Percentiles rank a stretch among this genome's conserved stretches.
Conservation (phyloP, 176 grass and related monocot genomes). For the Phragmites australis region DNA sequence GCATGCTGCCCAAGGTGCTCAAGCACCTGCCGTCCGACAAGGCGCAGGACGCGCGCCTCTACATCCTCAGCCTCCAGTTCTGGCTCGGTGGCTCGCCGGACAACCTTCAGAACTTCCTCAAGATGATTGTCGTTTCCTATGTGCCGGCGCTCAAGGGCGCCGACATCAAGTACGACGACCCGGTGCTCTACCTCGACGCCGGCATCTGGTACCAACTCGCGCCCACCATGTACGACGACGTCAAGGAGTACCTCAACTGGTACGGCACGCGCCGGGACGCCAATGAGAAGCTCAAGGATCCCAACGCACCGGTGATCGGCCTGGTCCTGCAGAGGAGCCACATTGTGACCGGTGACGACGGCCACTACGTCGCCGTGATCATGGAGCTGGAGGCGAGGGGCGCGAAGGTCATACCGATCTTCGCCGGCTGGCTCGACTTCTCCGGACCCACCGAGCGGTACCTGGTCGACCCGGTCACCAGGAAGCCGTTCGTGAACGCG, state of each 20-base stretch:
- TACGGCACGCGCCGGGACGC: slow-evolving; percentile 77
- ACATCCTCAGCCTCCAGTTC: slow-evolving; percentile 99
- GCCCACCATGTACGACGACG: slow-evolving; percentile 87
- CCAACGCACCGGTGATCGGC: slow-evolving; percentile 67
- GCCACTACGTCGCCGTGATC: slow-evolving; percentile 95
- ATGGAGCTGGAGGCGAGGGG: slow-evolving; percentile 97
- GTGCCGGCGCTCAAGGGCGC: slow-evolving; percentile 62
- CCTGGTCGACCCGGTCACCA: slow-evolving; percentile 69
- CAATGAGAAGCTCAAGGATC: slow-evolving; percentile 53
- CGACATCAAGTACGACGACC: slow-evolving; percentile 76
- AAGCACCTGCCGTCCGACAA: slow-evolving; percentile 99
- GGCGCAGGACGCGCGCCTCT: slow-evolving; percentile 95
- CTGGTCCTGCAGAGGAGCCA: slow-evolving; percentile 92
- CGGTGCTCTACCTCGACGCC: slow-evolving; percentile 85
- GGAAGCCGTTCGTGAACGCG: slow-evolving; percentile 77
- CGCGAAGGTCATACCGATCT: slow-evolving; percentile 90
- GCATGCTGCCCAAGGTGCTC: slow-evolving; percentile 96
- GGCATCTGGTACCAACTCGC: slow-evolving; percentile 98
- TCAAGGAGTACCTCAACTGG: slow-evolving; percentile 99
- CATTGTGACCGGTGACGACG: slow-evolving; percentile 94
- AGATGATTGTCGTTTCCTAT: slow-evolving; percentile 90
- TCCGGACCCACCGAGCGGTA: slow-evolving; percentile 64
- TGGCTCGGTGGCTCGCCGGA: slow-evolving; percentile 97
- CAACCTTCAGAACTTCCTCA: slow-evolving; percentile 97
- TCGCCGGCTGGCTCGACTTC: slow-evolving; percentile 90